phyloP scores from a whole-genome alignment of 495 filamentous ascomycete genomes.

The Penicillium waksmanii region DNA sequence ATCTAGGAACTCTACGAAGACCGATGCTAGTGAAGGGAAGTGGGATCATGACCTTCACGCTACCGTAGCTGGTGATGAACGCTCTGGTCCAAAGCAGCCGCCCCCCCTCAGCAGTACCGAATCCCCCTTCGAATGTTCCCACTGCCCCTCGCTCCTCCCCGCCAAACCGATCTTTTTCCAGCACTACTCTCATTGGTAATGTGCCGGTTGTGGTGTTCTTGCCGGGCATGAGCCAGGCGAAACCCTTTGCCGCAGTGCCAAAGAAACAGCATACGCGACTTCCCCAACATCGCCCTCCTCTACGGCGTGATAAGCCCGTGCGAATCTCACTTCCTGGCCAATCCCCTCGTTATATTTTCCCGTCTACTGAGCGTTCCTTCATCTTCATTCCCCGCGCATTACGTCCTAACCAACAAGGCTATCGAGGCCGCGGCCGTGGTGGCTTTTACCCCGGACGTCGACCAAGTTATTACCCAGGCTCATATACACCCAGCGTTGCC shows the following conservation, averaged over 20 bases:
- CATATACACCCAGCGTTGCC: slow-evolving; percentile 89
- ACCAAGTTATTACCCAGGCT: slow-evolving; percentile 79
- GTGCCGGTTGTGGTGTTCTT: slow-evolving; percentile 82
- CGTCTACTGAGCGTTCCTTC: slow-evolving; percentile 85
- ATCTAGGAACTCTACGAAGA: slow-evolving; percentile 70
- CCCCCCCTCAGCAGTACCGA: slow-evolving; percentile 21
- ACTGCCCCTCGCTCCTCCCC: slow-evolving; percentile 53
- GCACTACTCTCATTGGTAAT: slow-evolving; percentile 70
- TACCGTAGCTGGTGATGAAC: slow-evolving; percentile 59
- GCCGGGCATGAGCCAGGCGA: slow-evolving; percentile 70
- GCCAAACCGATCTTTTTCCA: slow-evolving; percentile 70
- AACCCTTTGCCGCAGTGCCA: slow-evolving; percentile 70
- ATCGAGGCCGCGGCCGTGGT: slow-evolving; percentile 68
- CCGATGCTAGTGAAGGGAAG: slow-evolving; percentile 75
- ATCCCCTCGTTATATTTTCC: slow-evolving; percentile 84
- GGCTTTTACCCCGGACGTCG: slow-evolving; percentile 73
- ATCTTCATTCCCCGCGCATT: slow-evolving; percentile 96
- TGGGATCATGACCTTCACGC: slow-evolving; percentile 99
- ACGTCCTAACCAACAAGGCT: slow-evolving; percentile 86
- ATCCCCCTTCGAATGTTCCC: slow-evolving; percentile 38
- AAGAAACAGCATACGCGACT: slow-evolving; percentile 89
- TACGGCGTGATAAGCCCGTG: slow-evolving; percentile 95
- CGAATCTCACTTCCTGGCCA: slow-evolving; percentile 86
- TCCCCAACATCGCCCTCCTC: slow-evolving; percentile 90
- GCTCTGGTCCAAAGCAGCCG: slow-evolving; percentile 35